Percentiles rank a stretch among this genome's conserved stretches.
Conservation (phyloP, 305 asterid genomes). For the Solanum aculeatissimum region DNA sequence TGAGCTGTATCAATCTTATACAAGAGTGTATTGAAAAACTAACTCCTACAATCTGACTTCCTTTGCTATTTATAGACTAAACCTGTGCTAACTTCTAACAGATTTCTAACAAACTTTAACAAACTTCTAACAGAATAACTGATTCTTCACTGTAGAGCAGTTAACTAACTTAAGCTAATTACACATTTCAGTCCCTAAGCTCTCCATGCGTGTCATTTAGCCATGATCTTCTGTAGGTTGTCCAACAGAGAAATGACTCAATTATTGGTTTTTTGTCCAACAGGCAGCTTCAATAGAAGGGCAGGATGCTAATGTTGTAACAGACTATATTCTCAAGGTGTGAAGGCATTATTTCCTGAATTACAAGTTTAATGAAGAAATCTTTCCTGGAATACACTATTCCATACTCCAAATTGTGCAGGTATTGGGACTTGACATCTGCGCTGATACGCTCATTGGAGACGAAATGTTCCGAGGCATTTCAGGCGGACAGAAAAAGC, state of each 20-base stretch:
- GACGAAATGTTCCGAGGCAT: constrained; percentile 48
- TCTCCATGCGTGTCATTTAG: no score
- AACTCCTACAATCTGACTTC: no score
- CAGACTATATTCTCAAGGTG: constrained; percentile 57
- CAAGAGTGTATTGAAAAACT: no score
- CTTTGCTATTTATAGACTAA: no score
- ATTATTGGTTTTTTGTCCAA: neutral
- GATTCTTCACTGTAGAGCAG: no score
- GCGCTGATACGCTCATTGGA: constrained; percentile 60
- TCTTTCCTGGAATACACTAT: neutral
- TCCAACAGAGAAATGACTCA: neutral
- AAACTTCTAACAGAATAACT: no score
- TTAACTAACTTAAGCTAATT: no score
- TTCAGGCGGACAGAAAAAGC: constrained; percentile 66
- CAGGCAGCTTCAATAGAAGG: constrained; percentile 44
- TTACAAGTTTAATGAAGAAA: neutral
- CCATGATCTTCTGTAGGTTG: no score
- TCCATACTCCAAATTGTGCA: constrained; percentile 1
- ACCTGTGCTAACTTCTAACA: no score
- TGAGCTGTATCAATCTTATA: no score
- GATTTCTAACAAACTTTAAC: no score
- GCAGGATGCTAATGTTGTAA: constrained; percentile 30
- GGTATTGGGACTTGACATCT: constrained; percentile 51
- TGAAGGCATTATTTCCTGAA: neutral
- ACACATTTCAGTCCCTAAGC: no score